Percentiles rank a stretch among this genome's conserved stretches.
These are phyloP conservation scores for Meyerozyma sp. DNA, from an alignment of 1,139 yeast genomes.

Conservation along the genomic window DNA sequence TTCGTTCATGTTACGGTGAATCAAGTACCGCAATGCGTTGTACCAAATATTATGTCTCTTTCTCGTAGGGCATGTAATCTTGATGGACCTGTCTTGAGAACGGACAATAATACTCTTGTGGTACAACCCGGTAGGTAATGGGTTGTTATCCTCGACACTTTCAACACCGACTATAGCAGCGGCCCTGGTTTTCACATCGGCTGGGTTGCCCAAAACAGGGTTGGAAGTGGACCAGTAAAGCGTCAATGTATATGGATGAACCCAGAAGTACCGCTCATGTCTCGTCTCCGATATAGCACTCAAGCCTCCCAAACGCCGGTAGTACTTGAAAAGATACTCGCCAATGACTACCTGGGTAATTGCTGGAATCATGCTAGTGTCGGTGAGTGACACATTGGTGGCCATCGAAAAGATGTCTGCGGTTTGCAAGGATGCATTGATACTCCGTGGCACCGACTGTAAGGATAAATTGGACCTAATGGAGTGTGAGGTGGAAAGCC, in stretches of 20 bases:
- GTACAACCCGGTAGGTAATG: constrained; percentile 84
- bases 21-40: constrained; percentile 73
- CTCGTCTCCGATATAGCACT: constrained; percentile 73
- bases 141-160: constrained; percentile 79
- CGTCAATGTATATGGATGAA: constrained; percentile 89
- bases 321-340: constrained; percentile 83
- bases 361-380: constrained; percentile 75
- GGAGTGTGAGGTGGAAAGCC: constrained; percentile 19
- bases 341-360: constrained; percentile 92
- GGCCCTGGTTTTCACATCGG: constrained; percentile 64
- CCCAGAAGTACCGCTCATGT: constrained; percentile 94
- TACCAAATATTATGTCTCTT: constrained; percentile 91
- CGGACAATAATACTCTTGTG: constrained; percentile 78
- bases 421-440: constrained; percentile 28
- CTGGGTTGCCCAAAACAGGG: constrained; percentile 71
- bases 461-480: constrained; percentile 29
- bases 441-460: constrained; percentile 22
- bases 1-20: constrained; percentile 64
- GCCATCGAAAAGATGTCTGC: constrained; percentile 49
- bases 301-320: constrained; percentile 70
- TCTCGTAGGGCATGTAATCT: constrained; percentile 82
- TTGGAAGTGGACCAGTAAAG: constrained; percentile 84
- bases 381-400: constrained; percentile 67
- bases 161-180: constrained; percentile 78
- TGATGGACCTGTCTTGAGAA: constrained; percentile 63